Evolutionary conservation across 306 rosid genomes (phyloP), one percentile per base, ranked within the genome.

Genomic region (Quercus bicolor): DNA sequence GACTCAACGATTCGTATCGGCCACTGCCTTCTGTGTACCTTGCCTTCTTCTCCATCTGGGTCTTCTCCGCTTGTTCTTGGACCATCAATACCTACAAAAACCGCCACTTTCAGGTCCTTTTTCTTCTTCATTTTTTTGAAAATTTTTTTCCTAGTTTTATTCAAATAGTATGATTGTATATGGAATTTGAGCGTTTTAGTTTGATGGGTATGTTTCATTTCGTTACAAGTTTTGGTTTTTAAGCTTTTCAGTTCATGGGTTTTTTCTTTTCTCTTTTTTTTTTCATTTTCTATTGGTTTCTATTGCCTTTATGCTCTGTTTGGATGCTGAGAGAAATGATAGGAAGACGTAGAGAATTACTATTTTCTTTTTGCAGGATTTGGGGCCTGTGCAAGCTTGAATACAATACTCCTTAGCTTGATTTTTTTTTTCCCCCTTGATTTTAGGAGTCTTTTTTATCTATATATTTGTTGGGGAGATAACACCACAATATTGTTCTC

Each of bases 1-100:
- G 90, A 20, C 56, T 91, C 31, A 91, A 93, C 65, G 98, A 90
- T 33, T 90, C 96, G 11, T 93, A 86, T 73, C 90, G 98, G 43
- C 81, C 89, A 55, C 91, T 96, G 3, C 98, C 99, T 61, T 80
- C 88, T 53, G 85, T 96, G 16, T 96, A 93, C 90, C 76, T 93
- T 70, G 85, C 86, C 77, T 91, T 93, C 85, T 68, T 90, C 77
- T 85, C 87, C 29, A 80, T 96, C 75, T 96, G 98, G 99, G 79
- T 93, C 54, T 70, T 91, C 90, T 90, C 93, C 69, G 93, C 93
- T 70, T 93, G 85, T 79, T 90, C 94, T 55, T 96, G 99, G 99
- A 90, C 99, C 75, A 54, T 86, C 79, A 93, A 91, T 82, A 91
- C 96, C 83, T 93, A 81, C 83, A 90, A 83, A 75, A 91, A 82